Evolutionary conservation across 169 alveolate genomes (phyloP).

Genomic region (Plasmodium knowlesi): DNA sequence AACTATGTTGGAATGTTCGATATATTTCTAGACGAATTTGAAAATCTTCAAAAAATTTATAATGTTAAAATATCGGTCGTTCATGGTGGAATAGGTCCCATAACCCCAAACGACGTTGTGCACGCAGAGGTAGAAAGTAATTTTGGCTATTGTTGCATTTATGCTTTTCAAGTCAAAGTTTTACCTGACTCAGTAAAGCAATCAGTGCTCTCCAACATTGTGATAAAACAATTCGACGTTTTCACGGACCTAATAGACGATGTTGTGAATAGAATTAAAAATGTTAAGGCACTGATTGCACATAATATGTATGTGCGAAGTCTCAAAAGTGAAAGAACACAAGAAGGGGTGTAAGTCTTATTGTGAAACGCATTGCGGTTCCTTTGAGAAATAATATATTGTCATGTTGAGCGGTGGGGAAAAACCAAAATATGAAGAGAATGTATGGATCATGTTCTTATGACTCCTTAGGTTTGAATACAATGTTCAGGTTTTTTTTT

Average conservation of each 20-base stretch:
- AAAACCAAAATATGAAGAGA: not conserved
- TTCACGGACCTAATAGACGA: constrained; percentile 89
- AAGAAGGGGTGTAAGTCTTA: constrained; percentile 44
- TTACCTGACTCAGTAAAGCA: constrained; percentile 87
- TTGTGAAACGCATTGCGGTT: not conserved
- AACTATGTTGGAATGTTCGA: constrained; percentile 87
- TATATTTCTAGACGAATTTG: constrained; percentile 85
- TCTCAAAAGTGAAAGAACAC: constrained; percentile 69
- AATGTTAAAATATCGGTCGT: constrained; percentile 86
- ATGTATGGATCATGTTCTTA: not conserved
- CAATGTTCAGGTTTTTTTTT: not conserved
- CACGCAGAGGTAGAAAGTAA: constrained; percentile 90
- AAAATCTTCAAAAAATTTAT: constrained; percentile 73
- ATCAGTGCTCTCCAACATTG: constrained; percentile 84
- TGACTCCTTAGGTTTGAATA: not conserved
- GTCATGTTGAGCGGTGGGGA: not conserved
- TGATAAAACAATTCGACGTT: constrained; percentile 84
- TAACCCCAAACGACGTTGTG: constrained; percentile 87
- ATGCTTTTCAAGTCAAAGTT: constrained; percentile 88
- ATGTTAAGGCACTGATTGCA: constrained; percentile 57
- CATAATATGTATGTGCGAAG: constrained; percentile 75
- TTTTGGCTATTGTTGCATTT: constrained; percentile 86
- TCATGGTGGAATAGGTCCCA: constrained; percentile 91
- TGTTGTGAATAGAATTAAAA: constrained; percentile 77
- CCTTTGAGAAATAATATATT: not conserved